A percentile compares a stretch with the other conserved stretches of the same genome.
These are phyloP conservation scores for Pseudognaphalium luteoalbum DNA, from an alignment of 129 eudicot species.

Conservation along the genomic window DNA sequence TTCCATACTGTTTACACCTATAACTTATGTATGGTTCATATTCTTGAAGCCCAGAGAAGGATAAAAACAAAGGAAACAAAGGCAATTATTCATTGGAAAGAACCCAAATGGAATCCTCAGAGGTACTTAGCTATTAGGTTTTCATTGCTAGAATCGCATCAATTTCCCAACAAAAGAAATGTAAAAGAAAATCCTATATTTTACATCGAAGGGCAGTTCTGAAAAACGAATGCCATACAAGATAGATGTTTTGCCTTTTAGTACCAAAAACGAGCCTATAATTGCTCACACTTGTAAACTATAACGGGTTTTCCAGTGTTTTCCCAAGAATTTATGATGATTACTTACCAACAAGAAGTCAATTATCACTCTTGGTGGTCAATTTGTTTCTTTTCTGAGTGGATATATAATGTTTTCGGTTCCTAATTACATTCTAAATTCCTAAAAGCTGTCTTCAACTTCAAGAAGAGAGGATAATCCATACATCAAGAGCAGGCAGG, in stretches of 20 bases:
- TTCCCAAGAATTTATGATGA: background rate
- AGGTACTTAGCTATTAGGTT: constrained; percentile 35
- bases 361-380: background rate
- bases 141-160: background rate
- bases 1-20: background rate
- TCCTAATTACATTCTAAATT: constrained; percentile 19
- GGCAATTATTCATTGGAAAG: constrained; percentile 21
- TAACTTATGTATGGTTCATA: background rate
- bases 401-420: background rate
- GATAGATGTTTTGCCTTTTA: background rate
- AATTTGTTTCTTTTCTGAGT: background rate
- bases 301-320: background rate
- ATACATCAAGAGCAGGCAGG: constrained; percentile 35
- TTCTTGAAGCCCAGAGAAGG: constrained; percentile 18
- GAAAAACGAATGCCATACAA: background rate
- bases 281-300: background rate
- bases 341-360: background rate
- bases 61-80: constrained; percentile 19
- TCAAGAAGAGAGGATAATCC: constrained; percentile 40
- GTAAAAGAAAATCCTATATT: background rate
- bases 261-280: background rate
- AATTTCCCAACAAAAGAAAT: background rate
- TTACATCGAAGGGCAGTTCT: background rate
- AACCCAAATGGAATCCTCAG: constrained; percentile 30
- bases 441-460: constrained; percentile 23